Percentiles rank a stretch among this genome's conserved stretches.
Conservation (phyloP, 2,329 filamentous ascomycete species). For the Penicillium sp. region DNA sequence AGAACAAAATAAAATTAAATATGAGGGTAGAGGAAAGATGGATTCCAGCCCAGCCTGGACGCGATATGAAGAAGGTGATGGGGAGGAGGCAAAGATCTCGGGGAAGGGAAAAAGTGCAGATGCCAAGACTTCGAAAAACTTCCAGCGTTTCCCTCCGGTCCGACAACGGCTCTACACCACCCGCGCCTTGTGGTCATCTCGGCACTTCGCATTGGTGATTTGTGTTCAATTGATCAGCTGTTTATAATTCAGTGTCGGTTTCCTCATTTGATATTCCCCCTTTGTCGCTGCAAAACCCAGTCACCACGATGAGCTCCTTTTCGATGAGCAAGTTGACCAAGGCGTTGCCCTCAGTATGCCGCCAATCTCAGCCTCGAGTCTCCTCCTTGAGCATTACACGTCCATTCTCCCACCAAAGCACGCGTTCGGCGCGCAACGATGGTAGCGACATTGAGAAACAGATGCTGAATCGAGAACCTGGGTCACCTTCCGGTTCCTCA, state of each 20-base stretch:
- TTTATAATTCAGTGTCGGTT: background rate
- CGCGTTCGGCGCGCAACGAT: constrained; percentile 15
- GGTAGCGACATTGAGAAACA: constrained; percentile 30
- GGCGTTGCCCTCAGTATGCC: constrained; percentile 34
- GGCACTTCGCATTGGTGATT: background rate
- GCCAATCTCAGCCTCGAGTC: constrained; percentile 27
- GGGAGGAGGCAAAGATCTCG: constrained; percentile 27
- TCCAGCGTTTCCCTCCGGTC: constrained; percentile 34
- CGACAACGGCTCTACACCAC: constrained; percentile 21
- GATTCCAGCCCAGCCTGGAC: constrained; percentile 26
- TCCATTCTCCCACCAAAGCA: constrained; percentile 32
- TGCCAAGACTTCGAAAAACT: constrained; percentile 42
- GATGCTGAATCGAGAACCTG: constrained; percentile 27
- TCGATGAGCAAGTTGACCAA: constrained; percentile 34
- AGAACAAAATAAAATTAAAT: constrained; percentile 6
- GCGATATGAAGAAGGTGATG: constrained; percentile 23
- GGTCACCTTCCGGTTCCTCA: constrained; percentile 19
- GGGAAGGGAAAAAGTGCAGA: constrained; percentile 38
- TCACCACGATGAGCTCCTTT: constrained; percentile 34
- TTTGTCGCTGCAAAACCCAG: background rate
- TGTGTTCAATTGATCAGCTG: constrained; percentile 5
- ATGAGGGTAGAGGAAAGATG: constrained; percentile 3
- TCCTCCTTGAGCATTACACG: constrained; percentile 26
- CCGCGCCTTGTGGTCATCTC: constrained; percentile 4
- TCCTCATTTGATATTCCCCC: background rate